Base-by-base conservation (phyloP, 1,284 basidiomycete genomes). In the Phenoliferia sp. region DNA sequence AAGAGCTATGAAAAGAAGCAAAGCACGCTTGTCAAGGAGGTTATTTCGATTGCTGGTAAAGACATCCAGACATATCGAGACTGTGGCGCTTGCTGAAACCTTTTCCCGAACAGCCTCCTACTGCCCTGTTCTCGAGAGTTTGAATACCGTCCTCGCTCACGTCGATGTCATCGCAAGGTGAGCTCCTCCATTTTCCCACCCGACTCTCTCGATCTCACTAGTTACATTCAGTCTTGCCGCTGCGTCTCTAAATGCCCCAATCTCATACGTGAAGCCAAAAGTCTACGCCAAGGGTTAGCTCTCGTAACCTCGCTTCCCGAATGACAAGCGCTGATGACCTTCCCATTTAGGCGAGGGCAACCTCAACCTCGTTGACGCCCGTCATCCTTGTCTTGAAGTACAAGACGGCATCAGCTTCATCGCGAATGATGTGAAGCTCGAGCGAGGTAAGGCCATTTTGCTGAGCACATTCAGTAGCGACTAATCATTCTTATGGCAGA, bases 321-420 rank as follows among this genome's bases (percentile, higher is more conserved):
- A 6, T 5, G 4, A 26, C 33, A 19, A 7, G 2, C 6, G 3
- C 57, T n/a, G 7, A 22, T 59, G 33, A 59, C 33, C n/a, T 28
- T 57, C 16, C 31, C 19, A 6, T 28, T 33, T 35, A 59, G 57
- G 57, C 3, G 82, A 85, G 6, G 92, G 92, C 1, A 87, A 87
- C 75, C 82, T 96, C 16, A 78, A 90, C 52, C 82, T 96, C 29
- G 85, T 83, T 68, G 90, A 92, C 56, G 92, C 93, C 17, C 84
- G 96, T 34, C 96, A 99, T 81, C 95, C 96, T 7, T 98, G 95
- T 74, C 83, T 99, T 12, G 96, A 99, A 79, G 90, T 95, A 4
- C 94, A 97, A 79, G 94, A 98, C 64, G 95, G 95, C 58, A 84
- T 99, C 62, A 88, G 85, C 75, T 99, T 99, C 78, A 99, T 99